These are phyloP conservation scores for Diaporthe sp. DNA, from an alignment of 2,329 filamentous ascomycete genomes.

Conservation along the genomic window DNA sequence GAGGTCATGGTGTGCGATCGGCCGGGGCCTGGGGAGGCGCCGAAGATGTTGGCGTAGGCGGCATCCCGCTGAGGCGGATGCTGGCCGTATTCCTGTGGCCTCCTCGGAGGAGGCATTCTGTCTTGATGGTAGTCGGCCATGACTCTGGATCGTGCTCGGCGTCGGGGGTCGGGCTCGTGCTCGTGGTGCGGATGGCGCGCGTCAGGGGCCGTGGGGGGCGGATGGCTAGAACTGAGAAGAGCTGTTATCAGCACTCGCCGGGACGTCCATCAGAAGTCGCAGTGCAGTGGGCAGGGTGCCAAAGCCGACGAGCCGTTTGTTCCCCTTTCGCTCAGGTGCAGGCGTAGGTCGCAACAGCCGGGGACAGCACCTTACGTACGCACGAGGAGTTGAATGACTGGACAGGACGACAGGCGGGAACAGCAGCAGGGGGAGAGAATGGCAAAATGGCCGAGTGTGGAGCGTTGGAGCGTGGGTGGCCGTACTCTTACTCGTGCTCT, in stretches of 20 bases:
- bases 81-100: conserved; percentile 45
- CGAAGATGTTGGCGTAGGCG: conserved; percentile 97
- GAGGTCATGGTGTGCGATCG: conserved; percentile 97
- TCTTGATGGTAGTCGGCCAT: conserved; percentile 73
- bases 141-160: conserved; percentile 45
- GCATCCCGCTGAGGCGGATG: conserved; percentile 75
- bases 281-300: conserved; percentile 12
- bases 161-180: conserved; percentile 44
- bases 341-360: conserved; percentile 36
- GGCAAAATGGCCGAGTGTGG: conserved; percentile 39
- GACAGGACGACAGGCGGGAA: conserved; percentile 26
- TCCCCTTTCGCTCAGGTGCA: conserved; percentile 27
- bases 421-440: conserved; percentile 39
- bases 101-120: conserved; percentile 57
- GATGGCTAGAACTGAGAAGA: conserved; percentile 37
- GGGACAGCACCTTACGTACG: conserved; percentile 38
- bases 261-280: conserved; percentile 36
- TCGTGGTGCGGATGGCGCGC: conserved; percentile 32
- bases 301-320: conserved; percentile 34
- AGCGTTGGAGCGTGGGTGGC: conserved; percentile 34
- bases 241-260: conserved; percentile 39
- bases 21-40: conserved; percentile 84
- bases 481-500: conserved; percentile 38
- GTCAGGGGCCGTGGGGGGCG: conserved; percentile 32
- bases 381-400: conserved; percentile 35